Percentiles rank a stretch among this genome's conserved stretches.
These are phyloP conservation scores for Pestalotiopsis fici DNA, from an alignment of 2,329 filamentous ascomycete species.

Conservation along the genomic window DNA sequence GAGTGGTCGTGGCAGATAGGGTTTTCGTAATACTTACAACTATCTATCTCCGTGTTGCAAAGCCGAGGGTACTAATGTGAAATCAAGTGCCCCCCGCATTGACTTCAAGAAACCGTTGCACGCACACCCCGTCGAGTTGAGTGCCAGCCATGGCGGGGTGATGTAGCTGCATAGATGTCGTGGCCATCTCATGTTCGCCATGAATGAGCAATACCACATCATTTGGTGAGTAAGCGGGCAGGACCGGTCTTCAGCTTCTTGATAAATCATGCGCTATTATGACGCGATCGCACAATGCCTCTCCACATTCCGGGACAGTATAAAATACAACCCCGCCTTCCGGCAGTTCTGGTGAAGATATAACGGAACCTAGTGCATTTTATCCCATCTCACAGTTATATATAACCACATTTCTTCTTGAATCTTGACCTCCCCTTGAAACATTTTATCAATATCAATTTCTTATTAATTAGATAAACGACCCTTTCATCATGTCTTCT, in stretches of 20 bases:
- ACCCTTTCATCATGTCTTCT: slow-evolving; percentile 1
- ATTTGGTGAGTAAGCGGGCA: background rate
- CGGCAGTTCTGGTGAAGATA: background rate
- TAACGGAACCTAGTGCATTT: background rate
- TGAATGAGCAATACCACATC: background rate
- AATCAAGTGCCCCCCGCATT: no score
- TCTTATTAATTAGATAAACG: background rate
- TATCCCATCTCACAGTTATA: background rate
- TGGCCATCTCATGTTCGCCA: background rate
- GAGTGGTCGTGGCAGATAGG: no score
- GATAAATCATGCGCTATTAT: slow-evolving; percentile 8
- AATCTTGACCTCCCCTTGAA: background rate
- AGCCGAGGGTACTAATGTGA: no score
- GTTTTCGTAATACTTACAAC: no score
- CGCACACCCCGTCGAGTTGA: background rate
- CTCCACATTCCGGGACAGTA: slow-evolving; percentile 9
- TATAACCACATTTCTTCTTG: no score
- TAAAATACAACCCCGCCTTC: background rate
- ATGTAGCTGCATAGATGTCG: background rate
- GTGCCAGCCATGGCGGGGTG: background rate
- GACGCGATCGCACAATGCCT: background rate
- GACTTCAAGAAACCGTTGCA: no score
- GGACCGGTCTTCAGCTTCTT: background rate
- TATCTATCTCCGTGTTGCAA: no score
- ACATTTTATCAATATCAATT: background rate